Percentiles rank a stretch among this genome's conserved stretches.
phyloP scores from a whole-genome alignment of 1,284 basidiomycete genomes.

The Pseudozyma hubeiensis region DNA sequence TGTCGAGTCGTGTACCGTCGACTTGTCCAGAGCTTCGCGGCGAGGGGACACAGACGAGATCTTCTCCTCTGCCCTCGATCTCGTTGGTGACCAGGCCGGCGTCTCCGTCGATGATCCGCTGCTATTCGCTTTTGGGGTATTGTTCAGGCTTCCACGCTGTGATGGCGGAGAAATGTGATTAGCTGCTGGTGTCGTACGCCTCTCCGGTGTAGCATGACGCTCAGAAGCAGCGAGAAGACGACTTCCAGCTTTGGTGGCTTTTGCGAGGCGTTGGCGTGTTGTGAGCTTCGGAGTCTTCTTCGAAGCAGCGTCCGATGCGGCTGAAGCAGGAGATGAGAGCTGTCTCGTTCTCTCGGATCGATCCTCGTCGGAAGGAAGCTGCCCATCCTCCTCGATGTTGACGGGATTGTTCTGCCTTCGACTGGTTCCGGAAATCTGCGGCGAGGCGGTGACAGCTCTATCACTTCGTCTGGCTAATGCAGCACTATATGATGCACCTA shows the following conservation, averaged over 20 bases:
- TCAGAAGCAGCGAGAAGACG: slow-evolving; percentile 32
- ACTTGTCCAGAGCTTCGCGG: neutral
- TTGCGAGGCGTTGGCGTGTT: slow-evolving; percentile 45
- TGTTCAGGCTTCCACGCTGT: neutral
- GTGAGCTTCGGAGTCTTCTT: slow-evolving; percentile 42
- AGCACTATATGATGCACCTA: slow-evolving; percentile 14
- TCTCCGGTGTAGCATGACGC: slow-evolving; percentile 20
- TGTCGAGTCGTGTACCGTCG: neutral
- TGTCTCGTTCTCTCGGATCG: neutral
- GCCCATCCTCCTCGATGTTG: slow-evolving; percentile 1
- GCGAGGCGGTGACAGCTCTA: slow-evolving; percentile 26
- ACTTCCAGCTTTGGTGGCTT: slow-evolving; percentile 47
- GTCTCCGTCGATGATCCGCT: neutral
- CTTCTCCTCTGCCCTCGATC: neutral
- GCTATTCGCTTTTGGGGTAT: neutral
- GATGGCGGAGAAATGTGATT: slow-evolving; percentile 10
- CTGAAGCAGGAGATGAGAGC: slow-evolving; percentile 16
- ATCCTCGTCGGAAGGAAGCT: slow-evolving; percentile 4
- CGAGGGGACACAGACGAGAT: neutral
- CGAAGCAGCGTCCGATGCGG: slow-evolving; percentile 13
- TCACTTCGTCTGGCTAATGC: neutral
- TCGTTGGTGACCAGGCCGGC: slow-evolving; percentile 5
- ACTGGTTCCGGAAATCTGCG: neutral
- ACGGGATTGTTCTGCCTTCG: neutral
- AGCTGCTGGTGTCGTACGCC: slow-evolving; percentile 3